Conservation (phyloP, 257 asterid species). For the Primulina huaijiensis region DNA sequence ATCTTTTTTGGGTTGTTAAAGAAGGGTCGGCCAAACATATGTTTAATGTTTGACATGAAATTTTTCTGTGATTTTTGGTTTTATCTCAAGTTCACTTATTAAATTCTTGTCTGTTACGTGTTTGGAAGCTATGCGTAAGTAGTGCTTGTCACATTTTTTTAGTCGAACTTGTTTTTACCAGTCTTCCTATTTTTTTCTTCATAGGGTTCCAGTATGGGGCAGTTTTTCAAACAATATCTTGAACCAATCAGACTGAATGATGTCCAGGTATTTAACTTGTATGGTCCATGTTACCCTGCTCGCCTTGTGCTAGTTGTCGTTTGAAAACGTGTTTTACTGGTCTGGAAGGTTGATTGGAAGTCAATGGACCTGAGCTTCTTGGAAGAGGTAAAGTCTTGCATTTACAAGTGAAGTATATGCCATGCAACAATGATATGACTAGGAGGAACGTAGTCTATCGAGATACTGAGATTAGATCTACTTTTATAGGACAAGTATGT, state of each 20-base stretch:
- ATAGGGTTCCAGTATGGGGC: conserved; percentile 98
- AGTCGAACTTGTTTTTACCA: conserved; percentile 21
- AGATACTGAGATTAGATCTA: conserved; percentile 15
- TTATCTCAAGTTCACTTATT: not conserved
- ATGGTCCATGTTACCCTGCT: conserved; percentile 13
- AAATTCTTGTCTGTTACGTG: not conserved
- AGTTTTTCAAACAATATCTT: conserved; percentile 86
- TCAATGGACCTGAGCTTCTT: conserved; percentile 91
- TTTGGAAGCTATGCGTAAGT: not conserved
- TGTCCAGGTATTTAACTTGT: conserved; percentile 57
- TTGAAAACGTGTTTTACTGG: conserved; percentile 21
- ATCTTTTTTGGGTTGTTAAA: conserved; percentile 1
- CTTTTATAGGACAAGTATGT: conserved; percentile 63
- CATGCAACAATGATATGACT: conserved; percentile 4
- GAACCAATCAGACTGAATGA: conserved; percentile 93
- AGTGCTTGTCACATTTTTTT: not conserved
- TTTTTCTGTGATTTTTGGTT: not conserved
- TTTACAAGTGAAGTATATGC: conserved; percentile 14
- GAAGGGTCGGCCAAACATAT: not conserved
- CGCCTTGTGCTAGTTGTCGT: conserved; percentile 25
- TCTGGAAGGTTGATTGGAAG: conserved; percentile 83
- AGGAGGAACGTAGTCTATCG: conserved; percentile 6
- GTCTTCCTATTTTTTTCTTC: conserved; percentile 19
- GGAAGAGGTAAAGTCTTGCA: conserved; percentile 60
- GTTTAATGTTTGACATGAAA: not conserved